Base-by-base conservation (phyloP, 352 stramenopile species). In the Globisporangium irregulare region DNA sequence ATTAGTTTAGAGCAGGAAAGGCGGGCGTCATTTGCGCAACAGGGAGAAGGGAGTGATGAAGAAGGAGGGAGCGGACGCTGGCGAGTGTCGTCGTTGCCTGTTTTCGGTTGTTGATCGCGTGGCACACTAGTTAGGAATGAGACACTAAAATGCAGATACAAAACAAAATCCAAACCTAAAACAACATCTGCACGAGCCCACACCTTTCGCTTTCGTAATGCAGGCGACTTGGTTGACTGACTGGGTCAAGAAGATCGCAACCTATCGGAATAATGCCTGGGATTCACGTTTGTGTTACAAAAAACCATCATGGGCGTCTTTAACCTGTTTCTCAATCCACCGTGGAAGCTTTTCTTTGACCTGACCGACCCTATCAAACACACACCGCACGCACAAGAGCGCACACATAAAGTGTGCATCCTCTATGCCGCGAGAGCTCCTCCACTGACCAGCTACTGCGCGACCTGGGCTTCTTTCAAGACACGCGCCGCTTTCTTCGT, bases 401-500 rank as follows among this genome's bases (percentile, higher is more conserved):
- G 25, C 22, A 29, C 43, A 25, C 25, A 36, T 27, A 59, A n/a
- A 15, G 32, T 58, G 27, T 27, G 34, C n/a, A 64, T 12, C 18
- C 5, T 64, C 8, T 34, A n/a, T 22, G 56, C n/a, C 32, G 56
- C 56, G 43, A 48, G 36, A 14, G 15, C 29, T 27, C 56, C 25
- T 41, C 6, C 41, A 6, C 4, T 29, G 14, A 24, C 7, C 1
- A 10, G 48, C 58, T 70, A 92, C 63, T 89, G 79, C 50, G 78
- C 72, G 53, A 96, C 86, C 55, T 94, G 88, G 22, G 88, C 88
- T 73, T 94, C 88, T 79, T 94, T 94, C 50, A 96, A 71, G 59
- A 96, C 86, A 24, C 87, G 88, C 73, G 93, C 73, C 34, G 88
- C 86, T 71, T 96, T 96, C 79, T 94, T 96, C 68, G 86, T 89